Evolutionary conservation across 2,329 filamentous ascomycete genomes (phyloP).

Genomic region (Epichloe typhina): DNA sequence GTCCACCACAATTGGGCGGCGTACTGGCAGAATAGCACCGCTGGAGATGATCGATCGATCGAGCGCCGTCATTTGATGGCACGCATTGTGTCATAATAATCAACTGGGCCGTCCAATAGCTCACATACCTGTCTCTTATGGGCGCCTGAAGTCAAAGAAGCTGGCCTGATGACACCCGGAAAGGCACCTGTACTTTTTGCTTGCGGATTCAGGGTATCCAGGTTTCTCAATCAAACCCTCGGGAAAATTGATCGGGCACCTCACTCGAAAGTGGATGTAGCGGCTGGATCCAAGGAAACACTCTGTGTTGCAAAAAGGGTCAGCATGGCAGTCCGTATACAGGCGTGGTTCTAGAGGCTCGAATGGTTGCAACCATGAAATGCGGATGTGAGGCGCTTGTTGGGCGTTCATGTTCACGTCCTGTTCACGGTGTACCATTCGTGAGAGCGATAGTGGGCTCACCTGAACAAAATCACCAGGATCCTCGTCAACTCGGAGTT

Average conservation of each 20-base stretch:
- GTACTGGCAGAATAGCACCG: neutral
- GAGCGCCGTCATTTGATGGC: neutral
- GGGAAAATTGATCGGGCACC: neutral
- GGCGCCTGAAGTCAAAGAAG: neutral
- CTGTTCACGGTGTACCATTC: neutral
- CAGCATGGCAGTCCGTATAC: neutral
- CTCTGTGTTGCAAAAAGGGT: neutral
- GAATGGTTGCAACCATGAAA: neutral
- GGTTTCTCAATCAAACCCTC: neutral
- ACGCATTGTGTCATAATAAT: neutral
- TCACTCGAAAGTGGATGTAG: neutral
- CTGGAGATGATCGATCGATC: constrained; percentile 3
- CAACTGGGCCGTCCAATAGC: neutral
- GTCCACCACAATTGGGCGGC: neutral
- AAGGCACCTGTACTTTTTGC: neutral
- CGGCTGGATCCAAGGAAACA: neutral
- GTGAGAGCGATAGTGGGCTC: neutral
- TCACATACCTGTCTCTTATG: neutral
- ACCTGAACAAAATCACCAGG: neutral
- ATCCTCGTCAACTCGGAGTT: too few species aligned
- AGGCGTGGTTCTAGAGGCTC: neutral
- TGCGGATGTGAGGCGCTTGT: neutral
- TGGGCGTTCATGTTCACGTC: neutral
- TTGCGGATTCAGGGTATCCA: neutral
- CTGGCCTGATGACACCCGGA: neutral